phyloP scores from a whole-genome alignment of 805 yeast species.

The Barnettozyma sp. region DNA sequence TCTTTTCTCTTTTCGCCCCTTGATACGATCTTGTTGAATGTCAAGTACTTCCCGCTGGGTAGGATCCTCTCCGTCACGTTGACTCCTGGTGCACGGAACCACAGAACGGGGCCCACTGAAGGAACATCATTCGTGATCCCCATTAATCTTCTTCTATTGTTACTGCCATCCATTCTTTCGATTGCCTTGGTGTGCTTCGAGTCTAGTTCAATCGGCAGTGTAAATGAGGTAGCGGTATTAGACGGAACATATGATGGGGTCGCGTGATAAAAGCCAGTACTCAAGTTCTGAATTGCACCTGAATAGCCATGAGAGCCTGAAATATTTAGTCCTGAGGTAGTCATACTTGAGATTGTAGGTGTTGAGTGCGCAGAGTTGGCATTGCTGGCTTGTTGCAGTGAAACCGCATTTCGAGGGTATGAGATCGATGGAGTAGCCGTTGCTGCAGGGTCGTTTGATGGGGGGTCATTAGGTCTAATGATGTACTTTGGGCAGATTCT shows the following conservation, averaged over 20 bases:
- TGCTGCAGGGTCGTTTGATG: conserved; percentile 20
- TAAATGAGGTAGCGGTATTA: conserved; percentile 27
- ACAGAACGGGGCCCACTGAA: conserved; percentile 39
- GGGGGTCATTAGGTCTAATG: conserved; percentile 37
- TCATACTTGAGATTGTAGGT: too few relatives aligned
- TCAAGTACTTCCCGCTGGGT: conserved; percentile 10
- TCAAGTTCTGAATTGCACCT: neutral
- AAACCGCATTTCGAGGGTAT: conserved; percentile 12
- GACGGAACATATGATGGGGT: conserved; percentile 22
- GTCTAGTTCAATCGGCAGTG: conserved; percentile 24
- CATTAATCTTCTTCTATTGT: conserved; percentile 25
- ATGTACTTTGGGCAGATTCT: conserved; percentile 38
- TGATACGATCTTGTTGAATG: conserved; percentile 14
- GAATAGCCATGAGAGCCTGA: conserved; percentile 5
- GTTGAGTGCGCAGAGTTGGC: conserved; percentile 12
- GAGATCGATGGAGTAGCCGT: conserved; percentile 3
- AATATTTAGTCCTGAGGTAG: too few relatives aligned
- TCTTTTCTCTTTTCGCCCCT: conserved; percentile 13
- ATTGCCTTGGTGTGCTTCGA: conserved; percentile 21
- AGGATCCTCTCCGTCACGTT: conserved; percentile 35
- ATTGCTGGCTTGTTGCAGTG: conserved; percentile 1
- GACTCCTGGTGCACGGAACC: conserved; percentile 67
- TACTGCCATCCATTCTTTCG: conserved; percentile 27
- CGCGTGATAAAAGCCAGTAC: conserved; percentile 21
- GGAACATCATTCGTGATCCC: conserved; percentile 15